Percentiles rank a stretch among this genome's conserved stretches.
Evolutionary conservation across 2,329 filamentous ascomycete species (phyloP).

Genomic region (Penicillium sp.): DNA sequence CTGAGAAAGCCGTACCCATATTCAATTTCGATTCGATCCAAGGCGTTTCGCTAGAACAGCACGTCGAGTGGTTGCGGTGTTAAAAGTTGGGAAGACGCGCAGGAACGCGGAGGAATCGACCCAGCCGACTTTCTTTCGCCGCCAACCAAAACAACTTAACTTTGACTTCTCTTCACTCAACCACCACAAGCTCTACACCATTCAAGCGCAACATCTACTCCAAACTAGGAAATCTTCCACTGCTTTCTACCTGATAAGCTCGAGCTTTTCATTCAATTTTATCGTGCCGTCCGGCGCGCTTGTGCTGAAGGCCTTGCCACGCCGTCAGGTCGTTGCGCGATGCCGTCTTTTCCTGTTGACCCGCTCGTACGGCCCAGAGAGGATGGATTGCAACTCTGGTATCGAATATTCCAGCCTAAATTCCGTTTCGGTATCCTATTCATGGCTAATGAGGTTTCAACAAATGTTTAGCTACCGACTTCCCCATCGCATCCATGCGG

Average conservation of each 20-base stretch:
- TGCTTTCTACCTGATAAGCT: not conserved
- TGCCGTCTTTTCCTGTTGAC: slow-evolving; percentile 39
- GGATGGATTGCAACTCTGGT: slow-evolving; percentile 48
- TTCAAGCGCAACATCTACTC: not conserved
- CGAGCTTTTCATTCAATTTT: slow-evolving; percentile 6
- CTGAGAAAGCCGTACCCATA: slow-evolving; percentile 30
- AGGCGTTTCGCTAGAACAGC: slow-evolving; percentile 4
- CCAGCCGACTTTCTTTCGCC: slow-evolving; percentile 17
- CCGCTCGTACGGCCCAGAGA: slow-evolving; percentile 42
- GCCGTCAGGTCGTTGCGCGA: slow-evolving; percentile 22
- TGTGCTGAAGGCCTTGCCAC: slow-evolving; percentile 15
- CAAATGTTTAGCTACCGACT: slow-evolving; percentile 57
- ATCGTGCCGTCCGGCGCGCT: slow-evolving; percentile 21
- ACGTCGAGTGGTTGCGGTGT: slow-evolving; percentile 14
- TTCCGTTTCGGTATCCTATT: not conserved
- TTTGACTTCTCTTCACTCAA: slow-evolving; percentile 23
- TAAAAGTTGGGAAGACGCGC: slow-evolving; percentile 29
- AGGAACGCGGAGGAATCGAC: slow-evolving; percentile 29
- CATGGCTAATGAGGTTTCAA: slow-evolving; percentile 9
- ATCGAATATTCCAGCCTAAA: slow-evolving; percentile 2
- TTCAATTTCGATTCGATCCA: slow-evolving; percentile 14
- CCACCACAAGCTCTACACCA: slow-evolving; percentile 13
- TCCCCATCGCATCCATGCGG: slow-evolving; percentile 57
- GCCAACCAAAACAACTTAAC: slow-evolving; percentile 31
- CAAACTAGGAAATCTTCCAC: not conserved